These are phyloP conservation scores for Saturnispora mendoncae DNA, from an alignment of 805 yeast species.

Conservation along the genomic window DNA sequence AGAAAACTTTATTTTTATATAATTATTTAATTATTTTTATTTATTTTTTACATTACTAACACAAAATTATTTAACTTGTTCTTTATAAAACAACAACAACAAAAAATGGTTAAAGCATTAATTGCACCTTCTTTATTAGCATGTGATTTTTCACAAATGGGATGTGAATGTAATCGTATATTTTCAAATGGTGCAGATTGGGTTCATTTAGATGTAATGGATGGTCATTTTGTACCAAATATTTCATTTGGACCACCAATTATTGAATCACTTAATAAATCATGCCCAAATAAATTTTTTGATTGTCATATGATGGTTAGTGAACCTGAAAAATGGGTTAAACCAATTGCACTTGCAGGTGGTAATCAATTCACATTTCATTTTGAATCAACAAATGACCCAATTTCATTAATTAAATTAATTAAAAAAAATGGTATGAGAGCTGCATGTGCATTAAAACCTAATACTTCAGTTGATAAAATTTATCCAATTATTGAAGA, in stretches of 20 bases:
- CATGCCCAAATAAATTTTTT: constrained; percentile 59
- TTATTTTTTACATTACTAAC: background rate
- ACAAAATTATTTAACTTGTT: no score
- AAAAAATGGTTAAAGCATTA: constrained; percentile 72
- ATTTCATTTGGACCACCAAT: constrained; percentile 91
- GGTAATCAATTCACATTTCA: constrained; percentile 97
- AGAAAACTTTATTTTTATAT: background rate
- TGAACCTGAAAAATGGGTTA: constrained; percentile 88
- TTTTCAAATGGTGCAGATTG: constrained; percentile 83
- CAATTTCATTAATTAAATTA: constrained; percentile 59
- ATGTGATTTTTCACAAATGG: constrained; percentile 83
- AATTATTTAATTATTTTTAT: background rate
- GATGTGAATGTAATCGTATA: constrained; percentile 77
- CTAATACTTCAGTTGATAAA: constrained; percentile 82
- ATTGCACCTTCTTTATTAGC: constrained; percentile 95
- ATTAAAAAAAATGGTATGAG: constrained; percentile 78
- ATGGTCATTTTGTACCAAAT: constrained; percentile 97
- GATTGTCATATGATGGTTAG: constrained; percentile 99
- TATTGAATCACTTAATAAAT: constrained; percentile 65
- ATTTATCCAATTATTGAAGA: constrained; percentile 49
- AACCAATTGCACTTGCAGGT: constrained; percentile 84
- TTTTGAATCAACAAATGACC: constrained; percentile 82
- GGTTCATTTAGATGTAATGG: constrained; percentile 98
- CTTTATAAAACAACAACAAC: no score
- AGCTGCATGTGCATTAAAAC: constrained; percentile 92